Conservation (phyloP, 2,329 filamentous ascomycete species). For the Pyrenophora tritici-repentis region DNA sequence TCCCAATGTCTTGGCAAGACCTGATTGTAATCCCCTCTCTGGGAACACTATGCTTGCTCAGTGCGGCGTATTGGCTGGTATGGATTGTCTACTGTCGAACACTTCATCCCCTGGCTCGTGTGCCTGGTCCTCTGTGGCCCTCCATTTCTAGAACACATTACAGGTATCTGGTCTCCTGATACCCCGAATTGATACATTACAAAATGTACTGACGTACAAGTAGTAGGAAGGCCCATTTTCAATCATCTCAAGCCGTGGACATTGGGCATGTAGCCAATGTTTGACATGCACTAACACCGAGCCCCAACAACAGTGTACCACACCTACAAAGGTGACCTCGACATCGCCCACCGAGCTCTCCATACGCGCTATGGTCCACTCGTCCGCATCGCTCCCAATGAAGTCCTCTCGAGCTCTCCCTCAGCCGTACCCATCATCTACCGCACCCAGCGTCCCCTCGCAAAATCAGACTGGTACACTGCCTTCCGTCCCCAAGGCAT, state of each 20-base stretch:
- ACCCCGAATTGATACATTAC: not conserved
- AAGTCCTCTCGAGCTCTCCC: slow-evolving; percentile 19
- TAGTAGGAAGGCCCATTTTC: not conserved
- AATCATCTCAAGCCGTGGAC: too few relatives aligned
- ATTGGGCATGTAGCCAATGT: too few relatives aligned
- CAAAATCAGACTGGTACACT: slow-evolving; percentile 17
- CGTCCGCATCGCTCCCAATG: slow-evolving; percentile 25
- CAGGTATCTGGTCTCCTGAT: not conserved
- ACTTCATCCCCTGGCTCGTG: slow-evolving; percentile 12
- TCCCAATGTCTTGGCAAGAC: not conserved
- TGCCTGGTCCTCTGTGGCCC: slow-evolving; percentile 13
- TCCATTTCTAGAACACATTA: slow-evolving; percentile 8
- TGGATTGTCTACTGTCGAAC: slow-evolving; percentile 12
- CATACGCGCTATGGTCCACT: slow-evolving; percentile 15
- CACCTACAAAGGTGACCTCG: slow-evolving; percentile 7
- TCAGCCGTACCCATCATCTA: slow-evolving; percentile 23
- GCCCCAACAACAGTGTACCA: slow-evolving; percentile 4
- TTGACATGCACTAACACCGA: not conserved
- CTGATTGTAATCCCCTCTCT: not conserved
- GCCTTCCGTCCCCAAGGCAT: slow-evolving; percentile 15
- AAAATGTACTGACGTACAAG: not conserved
- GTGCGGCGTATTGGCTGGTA: not conserved
- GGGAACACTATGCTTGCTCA: not conserved
- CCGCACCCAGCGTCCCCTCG: slow-evolving; percentile 14
- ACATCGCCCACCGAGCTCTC: slow-evolving; percentile 13